A percentile compares a stretch with the other conserved stretches of the same genome.
Conservation (phyloP, 1,284 basidiomycete genomes). For the Puccinia polysora region DNA sequence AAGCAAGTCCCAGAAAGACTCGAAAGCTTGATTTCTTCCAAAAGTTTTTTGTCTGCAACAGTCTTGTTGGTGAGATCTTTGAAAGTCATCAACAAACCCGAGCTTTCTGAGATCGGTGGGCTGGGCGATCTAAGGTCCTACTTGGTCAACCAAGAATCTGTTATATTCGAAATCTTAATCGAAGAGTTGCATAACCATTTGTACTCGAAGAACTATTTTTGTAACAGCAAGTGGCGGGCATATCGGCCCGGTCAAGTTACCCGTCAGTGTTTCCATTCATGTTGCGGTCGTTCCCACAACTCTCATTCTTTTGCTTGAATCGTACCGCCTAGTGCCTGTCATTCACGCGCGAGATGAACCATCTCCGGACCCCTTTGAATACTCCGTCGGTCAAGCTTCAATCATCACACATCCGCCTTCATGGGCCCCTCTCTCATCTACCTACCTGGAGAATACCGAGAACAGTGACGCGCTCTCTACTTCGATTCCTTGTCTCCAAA, state of each 20-base stretch:
- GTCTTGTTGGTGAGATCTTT: conserved; percentile 79
- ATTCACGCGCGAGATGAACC: conserved; percentile 48
- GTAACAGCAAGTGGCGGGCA: conserved; percentile 81
- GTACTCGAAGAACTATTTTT: conserved; percentile 97
- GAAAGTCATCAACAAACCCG: conserved; percentile 83
- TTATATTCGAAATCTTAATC: conserved; percentile 80
- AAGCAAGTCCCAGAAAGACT: conserved; percentile 86
- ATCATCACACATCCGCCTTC: conserved; percentile 29
- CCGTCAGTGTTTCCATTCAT: conserved; percentile 58
- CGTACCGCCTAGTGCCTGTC: conserved; percentile 53
- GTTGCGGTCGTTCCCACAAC: conserved; percentile 4
- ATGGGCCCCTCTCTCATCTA: conserved; percentile 32
- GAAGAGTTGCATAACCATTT: conserved; percentile 96
- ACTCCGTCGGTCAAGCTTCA: conserved; percentile 15
- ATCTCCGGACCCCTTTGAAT: conserved; percentile 33
- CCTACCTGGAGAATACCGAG: not conserved
- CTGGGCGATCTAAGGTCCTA: conserved; percentile 82
- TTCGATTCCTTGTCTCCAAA: conserved; percentile 48
- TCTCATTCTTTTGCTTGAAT: conserved; percentile 19
- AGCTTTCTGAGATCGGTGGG: conserved; percentile 91
- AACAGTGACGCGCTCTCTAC: not conserved
- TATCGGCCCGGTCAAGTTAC: conserved; percentile 74
- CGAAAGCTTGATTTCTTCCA: conserved; percentile 92
- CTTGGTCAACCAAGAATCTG: conserved; percentile 78
- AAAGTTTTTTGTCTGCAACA: conserved; percentile 82